Evolutionary conservation across 352 stramenopile species (phyloP), one percentile per base, ranked within the genome.

Genomic region (Phytophthora capsici): DNA sequence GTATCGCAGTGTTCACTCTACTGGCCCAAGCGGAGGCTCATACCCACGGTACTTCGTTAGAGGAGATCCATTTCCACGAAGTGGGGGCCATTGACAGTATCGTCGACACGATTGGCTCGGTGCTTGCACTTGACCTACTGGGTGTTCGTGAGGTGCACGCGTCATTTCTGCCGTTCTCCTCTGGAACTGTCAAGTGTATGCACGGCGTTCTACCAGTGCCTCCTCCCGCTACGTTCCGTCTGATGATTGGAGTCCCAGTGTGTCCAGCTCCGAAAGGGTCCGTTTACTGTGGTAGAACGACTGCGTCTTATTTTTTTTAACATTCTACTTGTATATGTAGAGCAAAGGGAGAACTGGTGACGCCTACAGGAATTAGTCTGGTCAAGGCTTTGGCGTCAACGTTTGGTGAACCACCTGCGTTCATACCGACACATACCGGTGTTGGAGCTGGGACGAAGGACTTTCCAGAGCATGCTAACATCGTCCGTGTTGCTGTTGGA

Each of bases 1-100:
- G 94, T 56, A 84, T 98, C 22, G 69, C 74, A 9, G 84, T 95
- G 5, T 99, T 99, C 80, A 92, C 80, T 6, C 79, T 89, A 17
- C 74, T 99, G 22, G 97, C 96, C 3, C 70, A 96, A 53, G 95
- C 97, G 1, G 97, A 99, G 66, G 94, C 96, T 20, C 77, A 92
- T 25, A 98, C 95, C 28, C 97, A 99, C 72, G 95, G 96, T 32
- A 94, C 95, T 23, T 80, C 81, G 4, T 62, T 98, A 23, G 92
- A 99, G 10, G 66, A 85, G 61, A 96, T 99, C 47, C 96, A 99
- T 71, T 99, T 99, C 75, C 97, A 99, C 72, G 97, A 99, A 76
- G 97, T 99, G 6, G 97, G 97, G 20, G 94, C 96, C 16, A 96
- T 99, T 63, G 96, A 99, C 82, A 98, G 90, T 60, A 99, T 99